Percentiles rank a stretch among this genome's conserved stretches.
These are phyloP conservation scores for Caloboletus firmus DNA, from an alignment of 1,284 basidiomycete species.

Conservation along the genomic window DNA sequence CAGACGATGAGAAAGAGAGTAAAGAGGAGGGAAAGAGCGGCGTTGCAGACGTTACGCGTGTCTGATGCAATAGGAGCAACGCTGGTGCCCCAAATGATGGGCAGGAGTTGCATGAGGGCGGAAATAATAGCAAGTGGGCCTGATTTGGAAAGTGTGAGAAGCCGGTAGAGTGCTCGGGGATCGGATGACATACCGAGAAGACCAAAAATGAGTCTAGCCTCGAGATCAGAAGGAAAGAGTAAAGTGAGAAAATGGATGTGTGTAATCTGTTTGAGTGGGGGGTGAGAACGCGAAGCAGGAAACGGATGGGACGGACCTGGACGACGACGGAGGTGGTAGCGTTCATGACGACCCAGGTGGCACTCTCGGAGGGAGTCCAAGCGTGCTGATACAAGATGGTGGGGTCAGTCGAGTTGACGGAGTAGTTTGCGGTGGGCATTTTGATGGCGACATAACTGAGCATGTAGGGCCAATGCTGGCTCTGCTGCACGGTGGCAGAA, in stretches of 20 bases:
- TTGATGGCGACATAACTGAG: slow-evolving; percentile 86
- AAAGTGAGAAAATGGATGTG: slow-evolving; percentile 98
- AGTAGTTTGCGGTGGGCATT: slow-evolving; percentile 52
- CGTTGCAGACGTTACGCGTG: slow-evolving; percentile 93
- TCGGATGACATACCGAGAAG: slow-evolving; percentile 60
- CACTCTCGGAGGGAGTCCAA: slow-evolving; percentile 72
- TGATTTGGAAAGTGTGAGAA: slow-evolving; percentile 20
- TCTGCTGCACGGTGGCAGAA: slow-evolving; percentile 56
- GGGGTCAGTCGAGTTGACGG: slow-evolving; percentile 27
- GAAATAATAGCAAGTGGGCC: slow-evolving; percentile 87
- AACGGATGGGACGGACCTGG: slow-evolving; percentile 55
- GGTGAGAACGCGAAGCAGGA: neutral
- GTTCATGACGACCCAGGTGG: slow-evolving; percentile 87
- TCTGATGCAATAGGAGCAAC: slow-evolving; percentile 69
- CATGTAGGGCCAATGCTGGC: slow-evolving; percentile 90
- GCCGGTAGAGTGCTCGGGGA: accelerated
- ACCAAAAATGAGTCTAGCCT: slow-evolving; percentile 84
- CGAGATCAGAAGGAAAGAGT: slow-evolving; percentile 91
- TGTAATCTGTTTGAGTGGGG: slow-evolving; percentile 63
- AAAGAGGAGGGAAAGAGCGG: slow-evolving; percentile 92
- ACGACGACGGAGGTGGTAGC: slow-evolving; percentile 83
- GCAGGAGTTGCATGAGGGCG: slow-evolving; percentile 83
- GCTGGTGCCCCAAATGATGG: slow-evolving; percentile 51
- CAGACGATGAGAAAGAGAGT: slow-evolving; percentile 88
- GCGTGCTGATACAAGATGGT: slow-evolving; percentile 27